A percentile compares a stretch with the other conserved stretches of the same genome.
These are phyloP conservation scores for Tetrapisispora namnaoensis DNA, from an alignment of 805 yeast species.

Conservation along the genomic window DNA sequence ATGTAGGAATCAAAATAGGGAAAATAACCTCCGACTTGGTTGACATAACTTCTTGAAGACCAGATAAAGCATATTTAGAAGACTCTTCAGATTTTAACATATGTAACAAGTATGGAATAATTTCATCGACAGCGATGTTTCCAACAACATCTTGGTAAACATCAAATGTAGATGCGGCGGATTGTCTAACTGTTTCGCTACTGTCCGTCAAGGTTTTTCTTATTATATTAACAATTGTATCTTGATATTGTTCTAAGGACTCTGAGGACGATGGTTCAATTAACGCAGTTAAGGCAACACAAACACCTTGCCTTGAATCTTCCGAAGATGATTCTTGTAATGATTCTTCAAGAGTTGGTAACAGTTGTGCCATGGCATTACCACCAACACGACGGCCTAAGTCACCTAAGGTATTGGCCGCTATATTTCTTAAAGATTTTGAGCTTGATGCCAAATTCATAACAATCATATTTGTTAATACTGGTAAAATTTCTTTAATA, in stretches of 20 bases:
- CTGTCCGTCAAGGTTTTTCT: constrained; percentile 72
- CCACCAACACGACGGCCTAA: constrained; percentile 90
- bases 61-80: constrained; percentile 71
- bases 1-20: constrained; percentile 84
- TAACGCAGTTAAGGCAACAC: constrained; percentile 84
- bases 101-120: constrained; percentile 72
- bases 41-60: constrained; percentile 86
- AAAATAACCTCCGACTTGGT: constrained; percentile 82
- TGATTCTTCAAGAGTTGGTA: constrained; percentile 74
- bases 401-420: constrained; percentile 91
- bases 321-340: constrained; percentile 50
- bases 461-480: constrained; percentile 70
- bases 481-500: constrained; percentile 82
- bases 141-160: constrained; percentile 76
- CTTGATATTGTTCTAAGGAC: constrained; percentile 54
- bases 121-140: constrained; percentile 74
- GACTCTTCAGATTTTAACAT: constrained; percentile 50
- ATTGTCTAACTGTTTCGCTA: constrained; percentile 65
- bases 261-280: constrained; percentile 62
- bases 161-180: constrained; percentile 89
- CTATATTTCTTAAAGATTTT: constrained; percentile 69
- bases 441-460: constrained; percentile 76
- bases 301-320: constrained; percentile 92
- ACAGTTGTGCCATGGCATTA: constrained; percentile 68
- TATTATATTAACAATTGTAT: constrained; percentile 60